Base-by-base conservation (phyloP, 1,284 basidiomycete genomes). In the Papiliotrema laurentii region DNA sequence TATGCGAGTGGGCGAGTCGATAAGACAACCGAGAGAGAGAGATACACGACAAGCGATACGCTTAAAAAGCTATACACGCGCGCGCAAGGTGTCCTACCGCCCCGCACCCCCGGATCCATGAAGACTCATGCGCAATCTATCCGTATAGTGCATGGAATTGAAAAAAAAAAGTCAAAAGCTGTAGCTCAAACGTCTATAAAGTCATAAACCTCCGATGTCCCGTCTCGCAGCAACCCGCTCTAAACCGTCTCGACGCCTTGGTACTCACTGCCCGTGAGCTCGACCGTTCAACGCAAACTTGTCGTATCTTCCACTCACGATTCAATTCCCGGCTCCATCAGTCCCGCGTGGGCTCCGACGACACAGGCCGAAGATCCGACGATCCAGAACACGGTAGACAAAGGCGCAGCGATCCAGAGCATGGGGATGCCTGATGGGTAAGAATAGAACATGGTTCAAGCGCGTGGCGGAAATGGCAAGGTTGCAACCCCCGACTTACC, bases 401-500 rank as follows among this genome's bases (percentile, higher is more conserved):
- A 47, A n/a, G 74, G 74, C 5, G 72, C 69, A 2, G 73, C 67
- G 51, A 66, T 56, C 65, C 69, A 75, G 13, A 75, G 64, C 22
- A 75, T 55, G 3, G 72, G 72, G 22, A 75, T 63, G 37, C 72
- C 71, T 66, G 47, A 44, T 7, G 39, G 39, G 11, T 45, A 48
- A 13, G 22, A 33, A 26, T 34, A 50, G 24, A 51, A 36, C 3
- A 47, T 9, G 25, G 41, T 38, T 11, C 41, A 25, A 30, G 10
- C 13, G 16, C 11, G 4, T 47, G 18, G 7, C 1, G 19, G 16
- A 19, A 14, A 7, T 22, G 13, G 81, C 33, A 81, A 69, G 7
- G 80, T 80, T 71, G 85, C 89, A 51, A 84, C 88, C 60, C 92
- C 72, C 38, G 36, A 51, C 66, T 37, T 51, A 67, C 71, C 72